Evolutionary conservation across 352 stramenopile species (phyloP).

Genomic region (Globisporangium cederbergense): DNA sequence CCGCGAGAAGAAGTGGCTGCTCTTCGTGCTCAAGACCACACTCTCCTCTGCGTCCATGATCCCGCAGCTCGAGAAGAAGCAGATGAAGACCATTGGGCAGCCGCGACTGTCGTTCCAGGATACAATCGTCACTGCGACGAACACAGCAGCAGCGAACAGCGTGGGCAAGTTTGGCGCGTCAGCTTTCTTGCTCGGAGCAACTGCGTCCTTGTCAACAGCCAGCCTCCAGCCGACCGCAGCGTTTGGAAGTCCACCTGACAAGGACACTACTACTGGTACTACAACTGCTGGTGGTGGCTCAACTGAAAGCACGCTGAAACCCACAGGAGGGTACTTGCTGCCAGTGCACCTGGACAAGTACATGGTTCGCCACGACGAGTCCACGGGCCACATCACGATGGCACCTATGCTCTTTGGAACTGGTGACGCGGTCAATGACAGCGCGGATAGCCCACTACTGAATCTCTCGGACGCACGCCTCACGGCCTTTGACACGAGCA

Average conservation of each 20-base stretch:
- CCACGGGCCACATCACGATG: slow-evolving; percentile 3
- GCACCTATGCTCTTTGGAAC: slow-evolving; percentile 3
- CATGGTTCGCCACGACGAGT: slow-evolving; percentile 24
- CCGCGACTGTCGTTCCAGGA: slow-evolving; percentile 54
- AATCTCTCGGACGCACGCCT: not conserved
- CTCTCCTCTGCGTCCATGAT: slow-evolving; percentile 64
- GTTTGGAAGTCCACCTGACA: not conserved
- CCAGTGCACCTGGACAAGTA: slow-evolving; percentile 53
- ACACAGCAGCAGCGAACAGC: not conserved
- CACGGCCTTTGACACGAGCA: slow-evolving; percentile 9
- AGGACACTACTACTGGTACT: not conserved
- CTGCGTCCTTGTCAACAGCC: not conserved
- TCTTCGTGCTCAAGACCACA: slow-evolving; percentile 66
- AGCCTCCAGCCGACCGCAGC: not conserved
- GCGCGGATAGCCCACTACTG: not conserved
- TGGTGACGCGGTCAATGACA: not conserved
- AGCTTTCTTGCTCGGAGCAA: not conserved
- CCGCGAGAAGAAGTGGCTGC: slow-evolving; percentile 63
- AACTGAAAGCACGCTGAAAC: slow-evolving; percentile 11
- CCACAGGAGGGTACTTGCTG: slow-evolving; percentile 40
- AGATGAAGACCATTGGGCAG: slow-evolving; percentile 46
- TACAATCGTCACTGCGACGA: not conserved
- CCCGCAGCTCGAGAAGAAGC: slow-evolving; percentile 66
- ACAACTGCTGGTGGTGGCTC: not conserved
- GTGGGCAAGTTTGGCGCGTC: not conserved